These are phyloP conservation scores for Austroboletus novae-zelandiae DNA, from an alignment of 1,284 basidiomycete species.

Conservation along the genomic window DNA sequence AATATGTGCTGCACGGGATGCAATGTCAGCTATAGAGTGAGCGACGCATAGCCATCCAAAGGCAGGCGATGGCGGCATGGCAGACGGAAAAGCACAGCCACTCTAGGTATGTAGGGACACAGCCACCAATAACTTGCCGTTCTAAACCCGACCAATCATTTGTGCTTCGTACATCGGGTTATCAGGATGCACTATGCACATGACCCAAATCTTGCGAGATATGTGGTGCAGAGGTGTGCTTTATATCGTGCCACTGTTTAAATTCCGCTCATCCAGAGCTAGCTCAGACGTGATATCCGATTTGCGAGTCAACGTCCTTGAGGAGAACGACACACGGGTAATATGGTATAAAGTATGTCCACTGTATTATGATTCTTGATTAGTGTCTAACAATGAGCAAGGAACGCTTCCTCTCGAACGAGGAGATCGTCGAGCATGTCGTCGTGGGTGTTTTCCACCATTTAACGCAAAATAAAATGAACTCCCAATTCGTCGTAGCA, in stretches of 20 bases:
- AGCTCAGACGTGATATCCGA: constrained; percentile 77
- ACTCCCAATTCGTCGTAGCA: constrained; percentile 41
- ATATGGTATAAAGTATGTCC: constrained; percentile 70
- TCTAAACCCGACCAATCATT: constrained; percentile 13
- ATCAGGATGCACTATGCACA: constrained; percentile 17
- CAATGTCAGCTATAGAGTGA: constrained; percentile 55
- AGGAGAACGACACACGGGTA: constrained; percentile 56
- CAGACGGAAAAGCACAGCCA: background rate
- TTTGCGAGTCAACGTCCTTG: constrained; percentile 60
- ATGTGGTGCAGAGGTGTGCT: constrained; percentile 34
- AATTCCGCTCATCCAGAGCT: background rate
- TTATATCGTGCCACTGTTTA: background rate
- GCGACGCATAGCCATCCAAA: constrained; percentile 71
- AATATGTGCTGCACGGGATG: constrained; percentile 58
- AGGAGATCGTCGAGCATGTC: constrained; percentile 71
- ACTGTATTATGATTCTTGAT: background rate
- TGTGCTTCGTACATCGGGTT: no score
- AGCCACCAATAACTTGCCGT: constrained; percentile 13
- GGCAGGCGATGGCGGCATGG: constrained; percentile 64
- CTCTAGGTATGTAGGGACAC: constrained; percentile 12
- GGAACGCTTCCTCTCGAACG: constrained; percentile 70
- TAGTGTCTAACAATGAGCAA: constrained; percentile 31
- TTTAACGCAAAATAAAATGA: background rate
- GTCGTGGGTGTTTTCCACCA: constrained; percentile 45
- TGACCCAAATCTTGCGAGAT: constrained; percentile 33